Base-by-base conservation (phyloP, 2,329 filamentous ascomycete genomes). In the Sporothrix pseudoabietina region DNA sequence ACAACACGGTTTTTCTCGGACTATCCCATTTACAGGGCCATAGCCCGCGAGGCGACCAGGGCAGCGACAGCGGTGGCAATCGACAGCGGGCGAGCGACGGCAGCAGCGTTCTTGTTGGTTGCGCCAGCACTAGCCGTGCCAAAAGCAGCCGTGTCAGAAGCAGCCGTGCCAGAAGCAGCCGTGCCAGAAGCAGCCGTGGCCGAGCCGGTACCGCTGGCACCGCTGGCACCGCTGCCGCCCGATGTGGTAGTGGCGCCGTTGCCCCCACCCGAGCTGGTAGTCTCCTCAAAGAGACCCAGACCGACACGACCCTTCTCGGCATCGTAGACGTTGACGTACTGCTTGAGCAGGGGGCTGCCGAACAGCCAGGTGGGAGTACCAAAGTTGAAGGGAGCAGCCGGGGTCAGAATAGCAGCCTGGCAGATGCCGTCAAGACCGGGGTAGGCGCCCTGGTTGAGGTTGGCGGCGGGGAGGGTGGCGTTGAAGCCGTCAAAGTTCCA, bases 261-360 rank as follows among this genome's bases (percentile, higher is more conserved):
- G 44, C 44, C 65, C 30, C 14, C 47, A 44, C 65, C 65, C 0
- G 47, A 54, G 59, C 44, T n/a, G 44, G 22, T 72, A 49, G 30
- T 55, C 9, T 32, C 57, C n/a, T 19, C 26, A 14, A 65, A 19
- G 10, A n/a, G 9, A 12, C 63, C 66, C 19, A 73, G 80, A 5
- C 79, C 80, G 26, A 81, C 72, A 66, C 77, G 71, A 63, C 78
- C 61, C 49, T 77, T 77, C 35, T 77, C 66, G 4, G 79, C 80
- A 69, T 81, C 77, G 79, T 79, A 81, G 3, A 78, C 77, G 9
- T 80, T 81, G 69, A 81, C 80, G 71, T 80, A 80, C 2, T 76
- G 71, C 77, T 81, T 81, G 66, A 81, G 72, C 3, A 81, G 75
- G 4, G 80, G 80, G 1, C 79, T 79, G 2, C 80, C 80, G 6